Conservation (phyloP, 2,329 filamentous ascomycete genomes). For the Seiridium unicorne region DNA sequence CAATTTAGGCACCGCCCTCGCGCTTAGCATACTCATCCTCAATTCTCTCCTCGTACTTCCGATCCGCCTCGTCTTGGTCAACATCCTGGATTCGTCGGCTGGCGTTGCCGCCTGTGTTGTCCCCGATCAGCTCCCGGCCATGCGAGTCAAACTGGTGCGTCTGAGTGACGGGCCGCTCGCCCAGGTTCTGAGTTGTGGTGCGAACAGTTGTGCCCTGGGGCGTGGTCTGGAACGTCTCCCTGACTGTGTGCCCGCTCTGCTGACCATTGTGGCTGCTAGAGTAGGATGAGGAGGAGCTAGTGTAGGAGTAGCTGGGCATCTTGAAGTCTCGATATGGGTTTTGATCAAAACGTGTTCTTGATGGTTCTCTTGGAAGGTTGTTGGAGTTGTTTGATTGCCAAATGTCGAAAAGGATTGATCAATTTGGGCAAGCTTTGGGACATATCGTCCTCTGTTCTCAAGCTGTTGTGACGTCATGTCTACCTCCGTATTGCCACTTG, state of each 20-base stretch:
- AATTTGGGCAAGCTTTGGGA: too few relatives aligned
- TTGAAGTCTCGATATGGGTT: neutral
- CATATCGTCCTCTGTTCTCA: too few relatives aligned
- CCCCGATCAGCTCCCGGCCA: slow-evolving; percentile 2
- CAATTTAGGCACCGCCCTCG: neutral
- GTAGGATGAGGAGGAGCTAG: slow-evolving; percentile 7
- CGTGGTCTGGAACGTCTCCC: slow-evolving; percentile 5
- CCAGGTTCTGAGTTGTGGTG: slow-evolving; percentile 6
- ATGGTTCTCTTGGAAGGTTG: too few relatives aligned
- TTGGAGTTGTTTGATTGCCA: neutral
- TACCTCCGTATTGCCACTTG: too few relatives aligned
- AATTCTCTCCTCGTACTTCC: neutral
- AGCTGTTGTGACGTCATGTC: too few relatives aligned
- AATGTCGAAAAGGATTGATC: too few relatives aligned
- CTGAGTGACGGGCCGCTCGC: slow-evolving; percentile 2
- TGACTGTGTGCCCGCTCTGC: neutral
- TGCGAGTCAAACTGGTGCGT: slow-evolving; percentile 2
- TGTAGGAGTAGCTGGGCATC: slow-evolving; percentile 5
- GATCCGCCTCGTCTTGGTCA: neutral
- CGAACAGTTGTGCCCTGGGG: slow-evolving; percentile 5
- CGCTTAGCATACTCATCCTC: slow-evolving; percentile 5
- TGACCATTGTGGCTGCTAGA: slow-evolving; percentile 5
- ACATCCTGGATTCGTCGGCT: slow-evolving; percentile 5
- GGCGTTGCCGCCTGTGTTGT: neutral
- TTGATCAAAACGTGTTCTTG: neutral